phyloP scores from a whole-genome alignment of 2,329 filamentous ascomycete genomes.

The Monosporascus sp. region DNA sequence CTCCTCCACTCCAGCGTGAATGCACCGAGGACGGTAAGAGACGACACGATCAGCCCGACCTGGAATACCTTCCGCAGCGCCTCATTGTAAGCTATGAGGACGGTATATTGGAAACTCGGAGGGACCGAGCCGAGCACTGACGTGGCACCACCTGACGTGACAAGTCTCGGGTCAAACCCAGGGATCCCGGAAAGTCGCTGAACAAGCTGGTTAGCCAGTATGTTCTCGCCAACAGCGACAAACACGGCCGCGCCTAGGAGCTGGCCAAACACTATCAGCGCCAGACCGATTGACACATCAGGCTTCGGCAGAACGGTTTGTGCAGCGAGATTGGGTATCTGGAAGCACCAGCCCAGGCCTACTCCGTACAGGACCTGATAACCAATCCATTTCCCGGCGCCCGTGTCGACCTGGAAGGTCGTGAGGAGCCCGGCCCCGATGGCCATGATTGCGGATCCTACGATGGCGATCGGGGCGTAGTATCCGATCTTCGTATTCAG shows the following conservation, averaged over 20 bases:
- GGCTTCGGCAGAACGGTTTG: conserved; percentile 18
- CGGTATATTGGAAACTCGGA: too few species aligned
- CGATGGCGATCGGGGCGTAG: conserved; percentile 20
- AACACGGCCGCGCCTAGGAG: conserved; percentile 19
- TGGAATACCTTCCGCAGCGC: too few species aligned
- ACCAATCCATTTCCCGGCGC: conserved; percentile 21
- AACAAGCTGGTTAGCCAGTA: conserved; percentile 17
- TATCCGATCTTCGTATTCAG: conserved; percentile 21
- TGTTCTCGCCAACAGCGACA: conserved; percentile 15
- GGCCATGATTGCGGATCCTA: conserved; percentile 12
- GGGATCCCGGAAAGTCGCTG: conserved; percentile 16
- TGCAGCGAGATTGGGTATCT: conserved; percentile 19
- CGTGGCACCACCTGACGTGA: conserved; percentile 16
- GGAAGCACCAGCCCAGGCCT: conserved; percentile 22
- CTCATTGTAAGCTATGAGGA: too few species aligned
- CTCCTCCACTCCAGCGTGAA: too few species aligned
- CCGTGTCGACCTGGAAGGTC: conserved; percentile 13
- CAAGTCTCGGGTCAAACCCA: conserved; percentile 9
- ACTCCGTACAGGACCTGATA: conserved; percentile 24
- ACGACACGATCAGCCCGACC: too few species aligned
- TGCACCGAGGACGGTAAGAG: too few species aligned
- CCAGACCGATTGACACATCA: conserved; percentile 19
- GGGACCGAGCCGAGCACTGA: too few species aligned
- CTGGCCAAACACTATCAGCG: conserved; percentile 18
- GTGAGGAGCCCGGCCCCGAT: conserved; percentile 23